Evolutionary conservation across 192 early-diverging fungal genomes (phyloP).

Genomic region (Coemansia sp.): DNA sequence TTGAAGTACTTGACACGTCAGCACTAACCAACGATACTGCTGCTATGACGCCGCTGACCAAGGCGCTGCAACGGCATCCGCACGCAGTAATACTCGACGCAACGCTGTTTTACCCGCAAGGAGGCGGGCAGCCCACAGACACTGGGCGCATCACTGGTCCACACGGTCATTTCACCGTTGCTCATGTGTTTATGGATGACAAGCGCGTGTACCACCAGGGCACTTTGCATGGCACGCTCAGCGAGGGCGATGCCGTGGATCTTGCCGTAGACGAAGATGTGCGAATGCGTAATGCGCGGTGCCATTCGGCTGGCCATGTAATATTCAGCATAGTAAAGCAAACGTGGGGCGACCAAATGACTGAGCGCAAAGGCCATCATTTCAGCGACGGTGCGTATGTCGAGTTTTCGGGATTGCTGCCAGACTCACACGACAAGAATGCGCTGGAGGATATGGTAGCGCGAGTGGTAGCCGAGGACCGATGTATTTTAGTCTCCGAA

Average conservation of each 20-base stretch:
- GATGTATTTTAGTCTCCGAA: background rate
- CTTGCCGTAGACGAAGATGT: conserved; percentile 11
- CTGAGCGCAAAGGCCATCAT: conserved; percentile 29
- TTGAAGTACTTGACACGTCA: conserved; percentile 1
- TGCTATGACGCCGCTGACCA: background rate
- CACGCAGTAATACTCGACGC: conserved; percentile 17
- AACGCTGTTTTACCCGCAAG: conserved; percentile 33
- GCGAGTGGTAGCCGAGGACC: background rate
- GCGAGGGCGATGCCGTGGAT: background rate
- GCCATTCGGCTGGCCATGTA: conserved; percentile 31
- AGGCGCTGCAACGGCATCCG: conserved; percentile 15
- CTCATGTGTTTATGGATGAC: conserved; percentile 13
- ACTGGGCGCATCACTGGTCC: conserved; percentile 8
- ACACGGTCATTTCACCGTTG: background rate
- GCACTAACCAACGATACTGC: background rate
- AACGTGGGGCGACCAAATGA: conserved; percentile 15
- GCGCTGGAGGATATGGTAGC: conserved; percentile 12
- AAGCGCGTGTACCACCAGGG: conserved; percentile 22
- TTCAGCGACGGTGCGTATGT: conserved; percentile 34
- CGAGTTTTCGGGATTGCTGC: conserved; percentile 27
- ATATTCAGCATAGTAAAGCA: conserved; percentile 27
- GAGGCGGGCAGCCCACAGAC: conserved; percentile 35
- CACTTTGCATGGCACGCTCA: background rate
- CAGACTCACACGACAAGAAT: background rate
- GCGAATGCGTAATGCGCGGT: conserved; percentile 23